phyloP scores from a whole-genome alignment of 2,329 filamentous ascomycete genomes.

The Nemania bipapillata region DNA sequence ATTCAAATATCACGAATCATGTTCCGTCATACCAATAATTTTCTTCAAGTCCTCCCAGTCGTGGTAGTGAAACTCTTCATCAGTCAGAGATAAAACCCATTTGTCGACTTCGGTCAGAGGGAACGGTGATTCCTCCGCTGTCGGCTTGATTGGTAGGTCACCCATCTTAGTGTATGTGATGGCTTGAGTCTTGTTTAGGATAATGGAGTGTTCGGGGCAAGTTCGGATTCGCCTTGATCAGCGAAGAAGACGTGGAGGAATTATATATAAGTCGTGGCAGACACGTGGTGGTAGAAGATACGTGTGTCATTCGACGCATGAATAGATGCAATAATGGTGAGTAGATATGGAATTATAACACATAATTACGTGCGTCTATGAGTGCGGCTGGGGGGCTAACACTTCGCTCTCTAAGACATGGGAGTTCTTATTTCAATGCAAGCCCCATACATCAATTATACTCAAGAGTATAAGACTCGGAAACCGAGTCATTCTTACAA shows the following conservation, averaged over 20 bases:
- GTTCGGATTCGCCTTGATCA: slow-evolving; percentile 6
- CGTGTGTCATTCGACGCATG: neutral
- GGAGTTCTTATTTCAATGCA: neutral
- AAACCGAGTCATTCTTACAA: neutral
- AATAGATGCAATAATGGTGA: slow-evolving; percentile 11
- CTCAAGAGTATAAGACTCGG: neutral
- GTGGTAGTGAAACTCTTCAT: slow-evolving; percentile 76
- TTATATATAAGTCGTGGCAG: neutral
- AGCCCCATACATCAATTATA: neutral
- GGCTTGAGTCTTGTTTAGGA: neutral
- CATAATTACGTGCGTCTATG: neutral
- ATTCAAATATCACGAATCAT: slow-evolving; percentile 3
- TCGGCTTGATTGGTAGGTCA: slow-evolving; percentile 45
- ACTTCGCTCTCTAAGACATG: neutral
- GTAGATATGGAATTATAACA: slow-evolving; percentile 3
- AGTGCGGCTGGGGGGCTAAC: slow-evolving; percentile 5
- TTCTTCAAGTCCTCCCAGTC: slow-evolving; percentile 77
- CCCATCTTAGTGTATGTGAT: slow-evolving; percentile 53
- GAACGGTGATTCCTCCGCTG: slow-evolving; percentile 61
- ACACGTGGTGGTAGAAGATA: neutral
- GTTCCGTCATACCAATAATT: slow-evolving; percentile 67
- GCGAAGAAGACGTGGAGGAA: slow-evolving; percentile 15
- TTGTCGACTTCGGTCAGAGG: slow-evolving; percentile 69
- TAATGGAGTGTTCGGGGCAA: slow-evolving; percentile 4
- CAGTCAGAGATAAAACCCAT: slow-evolving; percentile 69